Evolutionary conservation across 805 yeast species (phyloP).

Genomic region (Candida boleticola): DNA sequence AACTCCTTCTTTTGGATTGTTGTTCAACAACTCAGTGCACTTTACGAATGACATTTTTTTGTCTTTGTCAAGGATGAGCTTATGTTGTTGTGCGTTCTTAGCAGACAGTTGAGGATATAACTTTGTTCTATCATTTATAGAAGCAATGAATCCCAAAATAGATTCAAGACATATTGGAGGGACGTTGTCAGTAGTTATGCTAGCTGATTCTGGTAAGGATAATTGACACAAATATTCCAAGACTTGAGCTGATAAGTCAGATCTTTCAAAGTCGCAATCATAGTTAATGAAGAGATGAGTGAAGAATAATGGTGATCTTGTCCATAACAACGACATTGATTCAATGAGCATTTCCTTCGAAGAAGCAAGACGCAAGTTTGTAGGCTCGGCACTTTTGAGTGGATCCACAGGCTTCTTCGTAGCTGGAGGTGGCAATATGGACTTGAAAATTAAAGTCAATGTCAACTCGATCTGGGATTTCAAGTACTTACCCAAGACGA

Average conservation of each 20-base stretch:
- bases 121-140: constrained; percentile 53
- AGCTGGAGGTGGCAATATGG: constrained; percentile 43
- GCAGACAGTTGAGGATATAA: constrained; percentile 10
- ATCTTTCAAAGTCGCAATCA: constrained; percentile 87
- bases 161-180: constrained; percentile 96
- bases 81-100: background rate
- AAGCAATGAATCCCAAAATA: constrained; percentile 64
- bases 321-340: constrained; percentile 77
- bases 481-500: constrained; percentile 61
- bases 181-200: constrained; percentile 74
- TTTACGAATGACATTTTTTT: constrained; percentile 73
- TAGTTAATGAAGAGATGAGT: constrained; percentile 74
- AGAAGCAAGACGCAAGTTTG: constrained; percentile 35
- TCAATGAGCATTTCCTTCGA: constrained; percentile 84
- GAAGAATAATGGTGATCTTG: constrained; percentile 74
- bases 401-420: constrained; percentile 11
- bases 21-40: constrained; percentile 75
- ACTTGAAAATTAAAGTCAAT: constrained; percentile 58
- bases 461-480: constrained; percentile 81
- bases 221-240: constrained; percentile 71
- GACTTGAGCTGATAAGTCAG: constrained; percentile 68
- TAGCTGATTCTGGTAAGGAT: constrained; percentile 83
- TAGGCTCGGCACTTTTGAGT: constrained; percentile 9
- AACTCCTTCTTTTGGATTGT: constrained; percentile 75
- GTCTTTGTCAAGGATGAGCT: constrained; percentile 31